Evolutionary conservation across 176 grass and related monocot genomes (phyloP), one percentile per base, ranked within the genome.

Genomic region (Oropetium thomaeum): DNA sequence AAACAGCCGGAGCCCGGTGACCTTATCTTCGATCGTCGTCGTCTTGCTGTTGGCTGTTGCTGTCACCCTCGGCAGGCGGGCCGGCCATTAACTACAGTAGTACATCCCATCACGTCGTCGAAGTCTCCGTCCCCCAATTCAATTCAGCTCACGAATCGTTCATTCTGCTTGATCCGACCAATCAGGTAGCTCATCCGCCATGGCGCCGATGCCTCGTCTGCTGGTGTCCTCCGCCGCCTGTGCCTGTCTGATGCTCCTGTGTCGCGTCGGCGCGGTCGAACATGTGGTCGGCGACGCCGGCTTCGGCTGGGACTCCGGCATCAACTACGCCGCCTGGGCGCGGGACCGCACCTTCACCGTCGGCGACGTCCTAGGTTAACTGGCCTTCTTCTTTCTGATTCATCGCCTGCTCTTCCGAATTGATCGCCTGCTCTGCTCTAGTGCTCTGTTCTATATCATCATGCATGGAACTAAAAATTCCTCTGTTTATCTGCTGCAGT

Each of bases 301-400:
- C 47, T 31, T 8, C 22, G 75, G 19, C 76, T 87, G 85, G 85
- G 79, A 82, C 48, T 78, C 72, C 48, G 85, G 85, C 48, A 26
- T 53, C 73, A 87, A 87, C 85, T 87, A 82, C 79, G 66, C 19
- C 40, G 11, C 39, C 23, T 87, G 85, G 85, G 49, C 79, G 32
- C 39, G 34, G 39, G 8, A 48, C 5, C 38, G 49, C 19, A 3
- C 59, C 39, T 87, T 87, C 79, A 25, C 32, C 67, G 23, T 57
- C 79, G 85, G 85, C 23, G 85, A 87, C 5, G 51, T 78, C 48
- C 85, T 87, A 49, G 65, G 84, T 87, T 26, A 34, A 58, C 27
- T 8, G 3, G 19, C 9, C 16, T 15, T 23, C 20, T 2, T 4
- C 40, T 42, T 10, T 42, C 2, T 10, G 2, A 5, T 0, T 9